phyloP scores from a whole-genome alignment of 2,329 filamentous ascomycete species.

The Claviceps humidiphila region DNA sequence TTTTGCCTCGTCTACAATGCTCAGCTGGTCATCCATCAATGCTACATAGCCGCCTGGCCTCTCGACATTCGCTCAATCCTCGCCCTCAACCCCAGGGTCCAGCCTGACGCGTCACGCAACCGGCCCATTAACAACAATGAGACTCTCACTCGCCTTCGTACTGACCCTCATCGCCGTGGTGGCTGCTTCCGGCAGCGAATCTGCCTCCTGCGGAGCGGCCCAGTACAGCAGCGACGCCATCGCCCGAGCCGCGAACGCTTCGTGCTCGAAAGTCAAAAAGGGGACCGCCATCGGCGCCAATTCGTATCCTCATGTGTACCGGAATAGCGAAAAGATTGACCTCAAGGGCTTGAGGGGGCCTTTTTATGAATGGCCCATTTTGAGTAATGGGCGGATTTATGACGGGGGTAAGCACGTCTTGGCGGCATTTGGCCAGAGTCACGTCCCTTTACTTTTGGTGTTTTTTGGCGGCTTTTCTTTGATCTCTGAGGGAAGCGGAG shows the following conservation, averaged over 20 bases:
- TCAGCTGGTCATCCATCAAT: too few relatives aligned
- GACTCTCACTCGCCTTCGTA: conserved; percentile 4
- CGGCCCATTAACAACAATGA: neutral
- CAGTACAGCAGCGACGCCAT: conserved; percentile 35
- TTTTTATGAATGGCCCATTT: conserved; percentile 51
- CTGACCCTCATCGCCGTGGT: conserved; percentile 7
- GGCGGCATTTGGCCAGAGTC: conserved; percentile 1
- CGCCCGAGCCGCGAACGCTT: conserved; percentile 33
- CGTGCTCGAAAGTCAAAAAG: conserved; percentile 34
- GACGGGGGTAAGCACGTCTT: conserved; percentile 32
- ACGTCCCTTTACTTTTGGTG: neutral
- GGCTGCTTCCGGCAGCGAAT: conserved; percentile 8
- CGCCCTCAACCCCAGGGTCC: too few relatives aligned
- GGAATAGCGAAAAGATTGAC: conserved; percentile 49
- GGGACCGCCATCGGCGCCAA: conserved; percentile 22
- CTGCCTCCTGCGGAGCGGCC: conserved; percentile 36
- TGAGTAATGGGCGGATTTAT: conserved; percentile 34
- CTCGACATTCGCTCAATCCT: too few relatives aligned
- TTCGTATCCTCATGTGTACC: conserved; percentile 44
- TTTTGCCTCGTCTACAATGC: too few relatives aligned
- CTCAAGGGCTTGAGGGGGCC: conserved; percentile 41
- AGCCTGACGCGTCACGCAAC: too few relatives aligned
- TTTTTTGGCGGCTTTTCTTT: too few relatives aligned
- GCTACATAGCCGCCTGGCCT: too few relatives aligned
- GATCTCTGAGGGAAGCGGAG: too few relatives aligned